phyloP scores from a whole-genome alignment of 306 rosid genomes.

The Castanea sativa region DNA sequence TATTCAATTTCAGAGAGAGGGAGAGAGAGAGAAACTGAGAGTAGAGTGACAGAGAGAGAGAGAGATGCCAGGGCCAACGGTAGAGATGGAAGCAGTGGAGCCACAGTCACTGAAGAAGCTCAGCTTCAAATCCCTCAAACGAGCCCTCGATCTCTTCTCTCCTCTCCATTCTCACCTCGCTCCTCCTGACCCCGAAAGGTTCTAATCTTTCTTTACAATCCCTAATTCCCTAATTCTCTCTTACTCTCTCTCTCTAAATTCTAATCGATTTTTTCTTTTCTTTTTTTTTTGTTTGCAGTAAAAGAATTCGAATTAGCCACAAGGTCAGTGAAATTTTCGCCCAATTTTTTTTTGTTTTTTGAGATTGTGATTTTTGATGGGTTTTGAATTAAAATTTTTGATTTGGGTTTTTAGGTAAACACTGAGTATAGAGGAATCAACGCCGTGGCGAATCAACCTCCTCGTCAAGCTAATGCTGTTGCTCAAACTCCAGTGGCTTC shows the following conservation, averaged over 20 bases:
- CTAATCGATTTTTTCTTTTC: background rate
- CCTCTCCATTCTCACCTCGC: conserved; percentile 68
- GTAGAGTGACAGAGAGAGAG: background rate
- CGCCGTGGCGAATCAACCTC: conserved; percentile 38
- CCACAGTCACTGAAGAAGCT: conserved; percentile 95
- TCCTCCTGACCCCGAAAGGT: conserved; percentile 75
- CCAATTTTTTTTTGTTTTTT: background rate
- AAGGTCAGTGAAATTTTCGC: conserved; percentile 60
- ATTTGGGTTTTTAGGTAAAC: conserved; percentile 40
- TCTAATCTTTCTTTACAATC: background rate
- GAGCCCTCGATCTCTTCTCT: conserved; percentile 92
- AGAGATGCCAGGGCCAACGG: conserved; percentile 45
- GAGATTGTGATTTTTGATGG: background rate
- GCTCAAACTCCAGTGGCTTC: conserved; percentile 53
- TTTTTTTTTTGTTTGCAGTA: conserved; percentile 44
- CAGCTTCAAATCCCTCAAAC: conserved; percentile 88
- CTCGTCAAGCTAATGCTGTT: conserved; percentile 36
- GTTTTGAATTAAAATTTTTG: background rate
- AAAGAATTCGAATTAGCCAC: conserved; percentile 60
- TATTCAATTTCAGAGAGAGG: background rate
- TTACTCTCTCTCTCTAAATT: background rate
- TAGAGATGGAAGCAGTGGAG: conserved; percentile 75
- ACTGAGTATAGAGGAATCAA: conserved; percentile 73
- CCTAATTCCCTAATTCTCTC: background rate
- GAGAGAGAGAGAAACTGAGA: background rate